phyloP scores from a whole-genome alignment of 148 eudicot species.

The Rhododendron ovatum region DNA sequence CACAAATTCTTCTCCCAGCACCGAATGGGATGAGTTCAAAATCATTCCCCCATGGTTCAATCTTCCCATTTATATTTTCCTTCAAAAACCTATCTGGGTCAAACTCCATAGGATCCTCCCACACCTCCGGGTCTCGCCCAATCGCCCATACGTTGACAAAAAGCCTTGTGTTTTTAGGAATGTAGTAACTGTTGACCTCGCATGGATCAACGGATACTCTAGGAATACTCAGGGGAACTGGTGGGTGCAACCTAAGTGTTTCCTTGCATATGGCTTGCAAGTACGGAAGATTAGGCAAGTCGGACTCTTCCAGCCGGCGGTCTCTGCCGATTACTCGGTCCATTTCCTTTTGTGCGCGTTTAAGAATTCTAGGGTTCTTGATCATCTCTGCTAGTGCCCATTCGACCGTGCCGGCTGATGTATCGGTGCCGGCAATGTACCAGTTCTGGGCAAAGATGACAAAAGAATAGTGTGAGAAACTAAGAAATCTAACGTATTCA shows the following conservation, averaged over 20 bases:
- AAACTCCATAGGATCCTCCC: constrained; percentile 31
- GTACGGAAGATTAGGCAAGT: constrained; percentile 25
- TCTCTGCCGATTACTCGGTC: background rate
- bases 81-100: constrained; percentile 25
- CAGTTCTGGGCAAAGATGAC: constrained; percentile 5
- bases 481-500: too few species aligned
- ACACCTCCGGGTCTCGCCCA: constrained; percentile 18
- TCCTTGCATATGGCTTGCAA: constrained; percentile 34
- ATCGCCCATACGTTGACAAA: background rate
- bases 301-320: constrained; percentile 4
- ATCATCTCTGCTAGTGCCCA: background rate
- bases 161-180: background rate
- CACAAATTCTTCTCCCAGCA: background rate
- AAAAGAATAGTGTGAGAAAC: background rate
- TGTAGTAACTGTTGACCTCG: background rate
- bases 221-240: constrained; percentile 18
- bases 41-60: background rate
- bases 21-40: background rate
- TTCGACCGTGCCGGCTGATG: background rate
- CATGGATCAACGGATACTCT: constrained; percentile 12
- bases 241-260: constrained; percentile 28
- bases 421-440: background rate
- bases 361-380: background rate
- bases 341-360: background rate
- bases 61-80: background rate